Evolutionary conservation across 148 eudicot species (phyloP).

Genomic region (Silene uniflora): DNA sequence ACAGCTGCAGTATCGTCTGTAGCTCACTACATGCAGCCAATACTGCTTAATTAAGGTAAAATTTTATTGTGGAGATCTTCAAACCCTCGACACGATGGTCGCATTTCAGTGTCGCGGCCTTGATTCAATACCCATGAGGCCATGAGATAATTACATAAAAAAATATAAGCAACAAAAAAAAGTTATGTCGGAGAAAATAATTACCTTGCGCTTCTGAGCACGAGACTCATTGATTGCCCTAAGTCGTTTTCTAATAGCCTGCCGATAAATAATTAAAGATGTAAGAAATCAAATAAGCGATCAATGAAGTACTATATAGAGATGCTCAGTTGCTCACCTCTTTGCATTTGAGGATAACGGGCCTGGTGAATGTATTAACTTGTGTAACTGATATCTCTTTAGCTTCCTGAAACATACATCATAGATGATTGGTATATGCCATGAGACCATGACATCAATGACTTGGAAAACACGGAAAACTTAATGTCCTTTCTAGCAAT

Average conservation of each 20-base stretch:
- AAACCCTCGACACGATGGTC: background rate
- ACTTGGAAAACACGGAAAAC: slow-evolving; percentile 1
- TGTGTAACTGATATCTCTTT: slow-evolving; percentile 79
- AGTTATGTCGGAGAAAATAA: slow-evolving; percentile 3
- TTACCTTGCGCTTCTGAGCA: slow-evolving; percentile 94
- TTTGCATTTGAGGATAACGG: slow-evolving; percentile 69
- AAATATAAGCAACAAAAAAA: slow-evolving; percentile 6
- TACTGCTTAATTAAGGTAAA: background rate
- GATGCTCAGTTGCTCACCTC: slow-evolving; percentile 54
- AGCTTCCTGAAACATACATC: slow-evolving; percentile 60
- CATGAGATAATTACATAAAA: background rate
- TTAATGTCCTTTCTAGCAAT: background rate
- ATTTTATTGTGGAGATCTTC: background rate
- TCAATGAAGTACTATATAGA: background rate
- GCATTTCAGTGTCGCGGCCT: background rate
- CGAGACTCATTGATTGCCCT: slow-evolving; percentile 97
- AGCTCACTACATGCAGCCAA: background rate
- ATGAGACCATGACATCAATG: background rate
- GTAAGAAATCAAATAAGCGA: background rate
- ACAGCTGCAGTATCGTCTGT: background rate
- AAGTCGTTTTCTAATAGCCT: slow-evolving; percentile 88
- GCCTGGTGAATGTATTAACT: slow-evolving; percentile 52
- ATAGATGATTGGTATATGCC: background rate
- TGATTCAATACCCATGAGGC: background rate
- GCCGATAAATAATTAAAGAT: slow-evolving; percentile 21